Percentiles rank a stretch among this genome's conserved stretches.
These are phyloP conservation scores for Brassica balearica DNA, from an alignment of 441 rosid genomes.

Conservation along the genomic window DNA sequence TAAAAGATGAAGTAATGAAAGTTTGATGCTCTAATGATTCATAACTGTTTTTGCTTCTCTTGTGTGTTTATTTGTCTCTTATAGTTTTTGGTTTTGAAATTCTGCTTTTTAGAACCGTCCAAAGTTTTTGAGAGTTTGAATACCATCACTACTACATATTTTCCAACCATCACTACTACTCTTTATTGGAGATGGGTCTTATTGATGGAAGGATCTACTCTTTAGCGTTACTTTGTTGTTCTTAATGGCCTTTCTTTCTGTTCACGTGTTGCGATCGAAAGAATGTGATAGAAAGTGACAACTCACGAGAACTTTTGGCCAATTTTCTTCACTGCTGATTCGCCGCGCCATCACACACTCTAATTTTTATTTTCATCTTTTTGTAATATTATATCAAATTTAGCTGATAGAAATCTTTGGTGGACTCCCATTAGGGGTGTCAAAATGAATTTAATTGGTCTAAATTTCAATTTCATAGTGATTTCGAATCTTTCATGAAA, in stretches of 20 bases:
- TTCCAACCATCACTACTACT: too few species aligned
- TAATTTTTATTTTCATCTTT: too few species aligned
- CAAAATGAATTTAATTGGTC: too few species aligned
- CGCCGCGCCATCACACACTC: slow-evolving; percentile 28
- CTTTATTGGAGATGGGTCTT: too few species aligned
- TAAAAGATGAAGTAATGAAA: slow-evolving; percentile 29
- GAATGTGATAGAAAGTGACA: slow-evolving; percentile 39
- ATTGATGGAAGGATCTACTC: background rate
- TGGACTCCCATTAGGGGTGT: too few species aligned
- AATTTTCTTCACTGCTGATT: slow-evolving; percentile 33
- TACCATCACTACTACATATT: background rate
- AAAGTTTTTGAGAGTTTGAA: slow-evolving; percentile 41
- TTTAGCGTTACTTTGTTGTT: background rate
- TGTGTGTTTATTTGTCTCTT: slow-evolving; percentile 16
- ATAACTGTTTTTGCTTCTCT: background rate
- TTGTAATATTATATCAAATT: too few species aligned
- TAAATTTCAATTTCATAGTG: too few species aligned
- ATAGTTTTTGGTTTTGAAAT: slow-evolving; percentile 57
- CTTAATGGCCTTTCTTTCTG: slow-evolving; percentile 6
- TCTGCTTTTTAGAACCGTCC: slow-evolving; percentile 77
- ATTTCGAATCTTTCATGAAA: too few species aligned
- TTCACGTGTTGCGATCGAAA: slow-evolving; percentile 31
- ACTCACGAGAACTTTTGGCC: slow-evolving; percentile 14
- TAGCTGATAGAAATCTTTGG: too few species aligned
- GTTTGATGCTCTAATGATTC: background rate